Evolutionary conservation across 2,329 filamentous ascomycete genomes (phyloP), one percentile per base, ranked within the genome.

Genomic region (Aspergillus phoenicis): DNA sequence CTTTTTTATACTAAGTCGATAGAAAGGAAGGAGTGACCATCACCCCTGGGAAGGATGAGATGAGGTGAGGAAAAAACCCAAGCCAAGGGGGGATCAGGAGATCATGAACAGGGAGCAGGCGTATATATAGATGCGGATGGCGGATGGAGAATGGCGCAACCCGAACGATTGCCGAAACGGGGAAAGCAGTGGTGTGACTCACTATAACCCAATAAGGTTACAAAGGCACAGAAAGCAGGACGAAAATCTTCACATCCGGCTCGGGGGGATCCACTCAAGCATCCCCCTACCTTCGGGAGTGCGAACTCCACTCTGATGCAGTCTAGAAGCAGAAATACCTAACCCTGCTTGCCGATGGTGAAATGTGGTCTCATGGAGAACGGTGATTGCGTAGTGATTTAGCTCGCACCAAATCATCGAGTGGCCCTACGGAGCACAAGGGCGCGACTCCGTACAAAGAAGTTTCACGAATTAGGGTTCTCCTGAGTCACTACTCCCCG

Each of bases 41-140:
- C 73, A 75, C 67, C 73, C 71, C 66, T 66, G 64, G 54, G 55
- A 67, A 71, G 72, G 73, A 75, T 66, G 73, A 75, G 73, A 75
- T 75, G 70, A 71, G 68, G 69, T 70, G 26, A 65, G 57, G 57
- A 65, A 63, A 58, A 55, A 58, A 61, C 52, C 52, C 54, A 56
- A 52, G 59, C 60, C 47, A 43, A 54, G 47, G 53, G 54, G 49
- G 52, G 54, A 62, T 43, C 54, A 53, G 54, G 49, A 38, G 47
- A 55, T 59, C 30, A 8, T 20, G 13, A 33, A 26, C 22, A 26
- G 51, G 36, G 52, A 28, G 22, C 4, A n/a, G 28, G 54, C 30
- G 52, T 64, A 62, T 61, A 62, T 48, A 62, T 55, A 58, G n/a
- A 28, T 43, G 41, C 57, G 22, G 59, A 60, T 63, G 58, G 51